A percentile compares a stretch with the other conserved stretches of the same genome.
These are phyloP conservation scores for Dothistroma pini DNA, from an alignment of 2,329 filamentous ascomycete genomes.

Conservation along the genomic window DNA sequence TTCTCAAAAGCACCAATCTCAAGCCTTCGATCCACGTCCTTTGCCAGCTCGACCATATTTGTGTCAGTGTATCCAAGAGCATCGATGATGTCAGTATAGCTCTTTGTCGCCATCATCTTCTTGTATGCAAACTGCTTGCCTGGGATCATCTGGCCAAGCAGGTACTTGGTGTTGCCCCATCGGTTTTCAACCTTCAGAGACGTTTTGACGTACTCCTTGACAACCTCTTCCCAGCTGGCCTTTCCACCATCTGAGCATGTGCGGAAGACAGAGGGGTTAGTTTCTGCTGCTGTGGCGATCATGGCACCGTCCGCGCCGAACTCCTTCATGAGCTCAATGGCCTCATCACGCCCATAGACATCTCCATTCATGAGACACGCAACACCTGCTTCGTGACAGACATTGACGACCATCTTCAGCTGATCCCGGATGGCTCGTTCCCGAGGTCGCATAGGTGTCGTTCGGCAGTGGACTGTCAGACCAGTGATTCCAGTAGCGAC, in stretches of 20 bases:
- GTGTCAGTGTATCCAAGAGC: conserved; percentile 52
- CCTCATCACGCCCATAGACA: conserved; percentile 71
- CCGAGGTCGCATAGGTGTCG: conserved; percentile 88
- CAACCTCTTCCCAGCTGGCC: conserved; percentile 72
- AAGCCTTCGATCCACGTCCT: conserved; percentile 61
- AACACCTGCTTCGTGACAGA: conserved; percentile 81
- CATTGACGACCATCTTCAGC: conserved; percentile 73
- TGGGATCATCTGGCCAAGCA: conserved; percentile 79
- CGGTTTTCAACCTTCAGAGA: conserved; percentile 78
- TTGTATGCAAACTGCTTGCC: conserved; percentile 67
- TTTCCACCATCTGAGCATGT: conserved; percentile 64
- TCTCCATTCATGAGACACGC: conserved; percentile 97
- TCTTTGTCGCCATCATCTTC: conserved; percentile 61
- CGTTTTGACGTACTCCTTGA: conserved; percentile 68
- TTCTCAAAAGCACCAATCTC: conserved; percentile 49
- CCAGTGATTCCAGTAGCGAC: conserved; percentile 87
- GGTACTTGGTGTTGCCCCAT: conserved; percentile 89
- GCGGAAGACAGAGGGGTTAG: conserved; percentile 85
- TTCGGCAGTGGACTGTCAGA: conserved; percentile 91
- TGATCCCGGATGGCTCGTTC: conserved; percentile 80
- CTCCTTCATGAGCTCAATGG: conserved; percentile 65
- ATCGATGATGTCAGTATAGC: conserved; percentile 66
- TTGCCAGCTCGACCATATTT: conserved; percentile 61
- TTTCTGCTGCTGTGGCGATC: conserved; percentile 92
- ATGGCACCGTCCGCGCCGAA: conserved; percentile 91